Base-by-base conservation (phyloP, 345 rosid genomes). In the Eucalyptus cloeziana region DNA sequence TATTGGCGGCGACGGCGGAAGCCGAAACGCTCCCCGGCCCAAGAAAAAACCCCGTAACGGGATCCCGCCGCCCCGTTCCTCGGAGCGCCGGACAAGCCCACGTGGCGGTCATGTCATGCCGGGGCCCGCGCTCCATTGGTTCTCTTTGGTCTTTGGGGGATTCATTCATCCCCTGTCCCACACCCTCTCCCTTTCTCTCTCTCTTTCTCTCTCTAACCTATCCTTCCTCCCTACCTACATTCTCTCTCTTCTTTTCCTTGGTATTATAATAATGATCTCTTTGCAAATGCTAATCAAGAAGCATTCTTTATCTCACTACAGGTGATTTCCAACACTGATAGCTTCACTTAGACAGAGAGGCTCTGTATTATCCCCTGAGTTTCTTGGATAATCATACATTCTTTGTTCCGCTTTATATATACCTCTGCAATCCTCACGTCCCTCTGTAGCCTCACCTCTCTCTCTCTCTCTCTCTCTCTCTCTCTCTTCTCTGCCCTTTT, bases 61-160 rank as follows among this genome's bases (percentile, higher is more conserved):
- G 58, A 49, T 40, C 25, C 85, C 51, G 60, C 88, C 88, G 47
- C 25, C 44, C 27, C 13, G 12, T 10, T 91, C 90, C 67, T 54
- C 67, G 81, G 86, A 58, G 85, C 89, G 52, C 85, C 80, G 89
- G 91, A 92, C 95, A 93, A 7, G 69, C 91, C 93, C 95, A 92
- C 97, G 93, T 95, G 97, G 95, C 93, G 86, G 94, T 92, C 94
- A 93, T 92, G 93, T 93, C 92, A 91, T 21, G 89, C 37, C 79
- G 90, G 94, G 91, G 10, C 93, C 94, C 94, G 87, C 69, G 4
- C 13, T 90, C 92, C 93, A 50, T 92, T 86, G 90, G 7, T 30
- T 56, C 62, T 56, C 62, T 56, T 21, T 69, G 80, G 80, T 17
- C 80, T 33, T 3, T 31, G 80, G 44, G 44, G 44, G 62, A 69